Percentiles rank a stretch among this genome's conserved stretches.
phyloP scores from a whole-genome alignment of 192 early-diverging fungal species.

The Chytriomyces sp. region DNA sequence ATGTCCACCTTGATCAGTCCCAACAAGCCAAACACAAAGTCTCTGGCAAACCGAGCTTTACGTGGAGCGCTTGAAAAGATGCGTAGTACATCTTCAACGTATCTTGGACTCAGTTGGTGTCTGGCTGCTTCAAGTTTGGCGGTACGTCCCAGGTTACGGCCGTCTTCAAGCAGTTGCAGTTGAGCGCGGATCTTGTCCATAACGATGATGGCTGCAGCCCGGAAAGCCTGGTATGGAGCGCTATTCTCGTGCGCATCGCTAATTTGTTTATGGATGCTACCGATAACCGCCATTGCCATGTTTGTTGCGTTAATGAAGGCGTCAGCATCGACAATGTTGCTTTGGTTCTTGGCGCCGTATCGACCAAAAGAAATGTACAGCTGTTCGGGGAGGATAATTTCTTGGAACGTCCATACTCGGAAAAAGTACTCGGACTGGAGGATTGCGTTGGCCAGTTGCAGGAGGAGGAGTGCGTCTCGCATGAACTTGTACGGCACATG shows the following conservation, averaged over 20 bases:
- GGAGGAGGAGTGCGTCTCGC: neutral
- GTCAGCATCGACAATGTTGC: constrained; percentile 19
- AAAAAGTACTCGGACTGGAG: constrained; percentile 23
- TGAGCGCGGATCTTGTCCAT: neutral
- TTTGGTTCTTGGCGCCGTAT: neutral
- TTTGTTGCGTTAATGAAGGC: neutral
- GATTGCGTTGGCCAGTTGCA: neutral
- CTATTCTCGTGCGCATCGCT: neutral
- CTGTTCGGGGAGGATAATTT: constrained; percentile 13
- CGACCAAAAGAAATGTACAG: constrained; percentile 17
- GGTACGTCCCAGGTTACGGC: neutral
- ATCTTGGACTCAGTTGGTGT: neutral
- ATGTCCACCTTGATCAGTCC: constrained; percentile 17
- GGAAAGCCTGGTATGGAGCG: neutral
- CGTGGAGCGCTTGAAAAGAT: neutral
- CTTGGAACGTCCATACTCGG: constrained; percentile 24
- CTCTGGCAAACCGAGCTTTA: neutral
- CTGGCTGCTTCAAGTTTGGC: neutral
- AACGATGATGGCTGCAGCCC: neutral
- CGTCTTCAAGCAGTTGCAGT: neutral
- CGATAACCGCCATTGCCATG: neutral
- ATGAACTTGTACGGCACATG: constrained; percentile 18
- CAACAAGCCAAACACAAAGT: constrained; percentile 14
- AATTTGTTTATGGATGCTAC: neutral
- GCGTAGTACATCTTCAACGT: neutral